Conservation (phyloP, 176 grass and related monocot species). For the Elaeis guineensis region DNA sequence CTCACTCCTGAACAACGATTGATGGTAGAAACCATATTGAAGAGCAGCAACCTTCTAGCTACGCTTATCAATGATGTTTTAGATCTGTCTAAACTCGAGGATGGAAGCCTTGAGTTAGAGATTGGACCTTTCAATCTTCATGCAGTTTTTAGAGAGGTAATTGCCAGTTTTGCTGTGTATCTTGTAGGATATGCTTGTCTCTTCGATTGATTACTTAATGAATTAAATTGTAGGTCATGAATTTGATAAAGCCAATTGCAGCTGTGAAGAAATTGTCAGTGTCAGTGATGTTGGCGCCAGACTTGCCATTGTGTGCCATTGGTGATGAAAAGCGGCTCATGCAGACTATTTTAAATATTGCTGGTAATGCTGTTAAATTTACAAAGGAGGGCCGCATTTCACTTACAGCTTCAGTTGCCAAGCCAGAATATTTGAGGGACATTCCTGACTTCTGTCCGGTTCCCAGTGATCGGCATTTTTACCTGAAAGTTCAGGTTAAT, state of each 20-base stretch:
- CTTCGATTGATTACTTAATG: too few species aligned
- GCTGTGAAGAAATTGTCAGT: slow-evolving; percentile 70
- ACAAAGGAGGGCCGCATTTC: slow-evolving; percentile 92
- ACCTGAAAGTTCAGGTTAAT: slow-evolving; percentile 77
- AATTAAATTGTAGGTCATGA: slow-evolving; percentile 18
- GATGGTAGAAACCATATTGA: slow-evolving; percentile 6
- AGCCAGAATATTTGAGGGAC: slow-evolving; percentile 70
- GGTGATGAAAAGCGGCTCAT: slow-evolving; percentile 90
- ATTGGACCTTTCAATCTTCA: slow-evolving; percentile 37
- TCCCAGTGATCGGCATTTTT: slow-evolving; percentile 70
- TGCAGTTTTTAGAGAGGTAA: slow-evolving; percentile 38
- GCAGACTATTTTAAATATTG: slow-evolving; percentile 92
- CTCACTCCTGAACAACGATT: too few species aligned
- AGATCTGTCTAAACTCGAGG: slow-evolving; percentile 19
- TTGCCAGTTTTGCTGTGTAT: background rate
- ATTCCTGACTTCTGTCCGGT: slow-evolving; percentile 58
- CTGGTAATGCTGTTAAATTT: slow-evolving; percentile 90
- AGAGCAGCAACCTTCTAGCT: slow-evolving; percentile 30
- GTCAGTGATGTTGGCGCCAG: slow-evolving; percentile 60
- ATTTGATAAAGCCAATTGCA: slow-evolving; percentile 70
- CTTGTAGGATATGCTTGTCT: background rate
- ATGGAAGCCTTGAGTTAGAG: slow-evolving; percentile 29
- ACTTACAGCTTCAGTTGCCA: slow-evolving; percentile 59
- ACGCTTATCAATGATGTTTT: slow-evolving; percentile 29
- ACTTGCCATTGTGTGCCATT: slow-evolving; percentile 69